Evolutionary conservation across 257 asterid genomes (phyloP).

Genomic region (Paulownia fortunei): DNA sequence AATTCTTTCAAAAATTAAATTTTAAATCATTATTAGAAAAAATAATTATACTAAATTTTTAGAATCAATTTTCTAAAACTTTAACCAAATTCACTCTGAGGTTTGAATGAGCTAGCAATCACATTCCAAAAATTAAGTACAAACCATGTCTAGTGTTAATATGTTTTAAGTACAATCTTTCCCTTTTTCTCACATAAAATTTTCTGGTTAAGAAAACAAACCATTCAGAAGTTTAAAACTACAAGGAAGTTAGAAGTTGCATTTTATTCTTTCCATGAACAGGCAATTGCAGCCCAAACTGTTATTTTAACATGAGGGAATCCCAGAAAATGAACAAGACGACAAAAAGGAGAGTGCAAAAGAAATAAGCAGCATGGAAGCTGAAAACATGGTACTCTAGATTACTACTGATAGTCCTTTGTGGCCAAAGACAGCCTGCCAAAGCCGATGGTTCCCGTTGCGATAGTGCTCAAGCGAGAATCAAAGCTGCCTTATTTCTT

Average conservation of each 20-base stretch:
- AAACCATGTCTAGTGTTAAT: too few species aligned
- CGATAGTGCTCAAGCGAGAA: conserved; percentile 87
- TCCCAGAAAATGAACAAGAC: not conserved
- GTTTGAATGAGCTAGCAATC: too few species aligned
- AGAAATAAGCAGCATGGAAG: not conserved
- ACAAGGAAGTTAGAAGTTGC: too few species aligned
- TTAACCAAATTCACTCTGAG: too few species aligned
- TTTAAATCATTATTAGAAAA: too few species aligned
- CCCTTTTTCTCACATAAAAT: not conserved
- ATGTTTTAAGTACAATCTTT: too few species aligned
- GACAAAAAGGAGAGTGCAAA: not conserved
- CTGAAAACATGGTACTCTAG: not conserved
- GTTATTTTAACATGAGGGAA: not conserved
- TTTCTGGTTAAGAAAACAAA: not conserved
- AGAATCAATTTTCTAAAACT: too few species aligned
- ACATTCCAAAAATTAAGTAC: too few species aligned
- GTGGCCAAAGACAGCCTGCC: conserved; percentile 57
- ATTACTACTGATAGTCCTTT: conserved; percentile 41
- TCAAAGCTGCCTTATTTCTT: conserved; percentile 89
- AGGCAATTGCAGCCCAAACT: not conserved
- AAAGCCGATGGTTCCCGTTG: conserved; percentile 66
- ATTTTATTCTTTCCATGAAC: conserved; percentile 17
- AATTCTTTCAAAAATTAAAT: too few species aligned
- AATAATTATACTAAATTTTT: too few species aligned
- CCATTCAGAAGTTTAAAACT: not conserved